phyloP scores from a whole-genome alignment of 139 green algal genomes.

The Pseudopediastrum boryanum region DNA sequence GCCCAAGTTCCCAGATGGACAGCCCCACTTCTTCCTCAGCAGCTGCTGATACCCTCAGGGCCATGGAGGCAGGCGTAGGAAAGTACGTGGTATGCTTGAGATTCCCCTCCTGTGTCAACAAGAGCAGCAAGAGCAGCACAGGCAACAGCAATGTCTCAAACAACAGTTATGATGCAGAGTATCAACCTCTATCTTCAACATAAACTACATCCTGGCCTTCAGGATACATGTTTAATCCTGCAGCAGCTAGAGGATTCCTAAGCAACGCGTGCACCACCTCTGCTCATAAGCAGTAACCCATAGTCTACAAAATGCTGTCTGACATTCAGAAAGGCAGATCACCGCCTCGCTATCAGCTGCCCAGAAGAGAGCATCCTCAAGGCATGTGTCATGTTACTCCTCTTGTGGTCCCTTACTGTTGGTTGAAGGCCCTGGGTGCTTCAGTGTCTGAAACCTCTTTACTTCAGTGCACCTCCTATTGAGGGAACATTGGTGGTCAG shows the following conservation, averaged over 20 bases:
- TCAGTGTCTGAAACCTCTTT: too few species aligned
- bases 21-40: slow-evolving; percentile 40
- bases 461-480: too few species aligned
- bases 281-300: background rate
- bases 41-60: slow-evolving; percentile 46
- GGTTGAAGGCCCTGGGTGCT: too few species aligned
- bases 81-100: slow-evolving; percentile 54
- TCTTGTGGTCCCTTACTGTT: too few species aligned
- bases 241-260: background rate
- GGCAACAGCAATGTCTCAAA: background rate
- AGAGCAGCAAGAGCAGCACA: background rate
- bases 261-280: too few species aligned
- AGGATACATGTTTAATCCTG: background rate
- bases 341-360: too few species aligned
- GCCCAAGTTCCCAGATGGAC: slow-evolving; percentile 74
- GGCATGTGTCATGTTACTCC: too few species aligned
- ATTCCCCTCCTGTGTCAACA: background rate
- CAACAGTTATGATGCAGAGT: background rate
- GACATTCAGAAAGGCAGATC: too few species aligned
- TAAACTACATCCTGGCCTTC: background rate
- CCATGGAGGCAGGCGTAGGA: slow-evolving; percentile 46
- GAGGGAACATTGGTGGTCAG: too few species aligned
- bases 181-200: background rate
- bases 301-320: too few species aligned
- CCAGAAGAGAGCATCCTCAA: too few species aligned